Conservation (phyloP, 441 rosid species). For the Melastoma candidum region DNA sequence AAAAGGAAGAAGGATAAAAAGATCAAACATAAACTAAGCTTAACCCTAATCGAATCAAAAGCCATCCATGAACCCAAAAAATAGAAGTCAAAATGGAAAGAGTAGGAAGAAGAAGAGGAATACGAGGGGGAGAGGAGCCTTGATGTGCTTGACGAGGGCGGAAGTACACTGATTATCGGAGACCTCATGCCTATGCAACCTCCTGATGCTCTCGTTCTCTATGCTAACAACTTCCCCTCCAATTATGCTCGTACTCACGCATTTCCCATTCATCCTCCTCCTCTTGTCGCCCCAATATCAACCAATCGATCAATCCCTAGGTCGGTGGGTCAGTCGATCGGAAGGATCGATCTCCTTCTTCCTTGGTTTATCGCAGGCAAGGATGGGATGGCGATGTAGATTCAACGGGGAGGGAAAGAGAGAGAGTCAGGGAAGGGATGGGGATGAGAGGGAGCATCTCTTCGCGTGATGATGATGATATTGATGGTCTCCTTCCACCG, state of each 20-base stretch:
- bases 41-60: neutral
- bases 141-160: constrained; percentile 10
- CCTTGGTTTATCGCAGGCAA: too few relatives aligned
- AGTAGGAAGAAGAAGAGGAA: neutral
- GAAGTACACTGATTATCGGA: constrained; percentile 7
- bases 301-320: too few relatives aligned
- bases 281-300: neutral
- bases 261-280: constrained; percentile 2
- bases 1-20: too few relatives aligned
- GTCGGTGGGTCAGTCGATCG: too few relatives aligned
- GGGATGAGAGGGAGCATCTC: too few relatives aligned
- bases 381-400: too few relatives aligned
- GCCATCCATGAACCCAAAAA: constrained; percentile 1
- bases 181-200: constrained; percentile 7
- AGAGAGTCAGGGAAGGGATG: too few relatives aligned
- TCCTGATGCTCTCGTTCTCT: constrained; percentile 6
- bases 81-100: neutral
- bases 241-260: neutral
- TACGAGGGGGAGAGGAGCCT: constrained; percentile 10
- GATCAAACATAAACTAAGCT: too few relatives aligned
- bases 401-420: too few relatives aligned
- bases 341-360: too few relatives aligned
- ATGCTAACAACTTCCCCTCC: constrained; percentile 5
- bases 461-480: too few relatives aligned
- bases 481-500: too few relatives aligned